Conservation (phyloP, 2,329 filamentous ascomycete genomes). For the Ascochyta fabae region DNA sequence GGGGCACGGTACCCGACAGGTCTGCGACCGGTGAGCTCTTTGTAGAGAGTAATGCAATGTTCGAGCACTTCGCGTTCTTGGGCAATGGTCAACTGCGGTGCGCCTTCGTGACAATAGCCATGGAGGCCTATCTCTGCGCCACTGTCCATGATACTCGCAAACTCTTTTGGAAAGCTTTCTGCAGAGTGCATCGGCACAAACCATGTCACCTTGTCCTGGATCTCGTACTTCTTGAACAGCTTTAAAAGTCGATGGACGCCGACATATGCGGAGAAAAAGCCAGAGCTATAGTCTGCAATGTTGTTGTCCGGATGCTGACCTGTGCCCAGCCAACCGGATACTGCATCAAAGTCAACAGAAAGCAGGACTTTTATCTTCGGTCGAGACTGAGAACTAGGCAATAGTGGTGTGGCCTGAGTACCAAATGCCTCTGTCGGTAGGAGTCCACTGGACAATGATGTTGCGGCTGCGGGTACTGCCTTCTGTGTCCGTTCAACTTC, state of each 20-base stretch:
- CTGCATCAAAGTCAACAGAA: constrained; percentile 63
- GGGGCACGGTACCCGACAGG: constrained; percentile 60
- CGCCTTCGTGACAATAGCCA: constrained; percentile 58
- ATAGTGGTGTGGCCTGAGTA: neutral
- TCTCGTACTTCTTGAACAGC: constrained; percentile 59
- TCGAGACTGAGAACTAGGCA: constrained; percentile 2
- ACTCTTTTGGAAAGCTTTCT: constrained; percentile 63
- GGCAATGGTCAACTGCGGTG: constrained; percentile 53
- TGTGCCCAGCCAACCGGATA: constrained; percentile 67
- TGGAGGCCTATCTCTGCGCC: constrained; percentile 62
- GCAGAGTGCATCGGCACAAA: constrained; percentile 66
- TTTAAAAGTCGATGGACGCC: constrained; percentile 63
- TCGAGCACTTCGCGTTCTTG: constrained; percentile 59
- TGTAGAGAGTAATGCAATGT: constrained; percentile 56
- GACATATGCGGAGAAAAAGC: constrained; percentile 64
- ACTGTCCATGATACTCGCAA: constrained; percentile 57
- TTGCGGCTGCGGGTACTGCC: neutral
- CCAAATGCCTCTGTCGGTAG: too few relatives aligned
- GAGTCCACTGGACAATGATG: too few relatives aligned
- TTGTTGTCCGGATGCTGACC: constrained; percentile 60
- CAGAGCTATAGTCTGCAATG: constrained; percentile 62
- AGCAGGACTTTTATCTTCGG: constrained; percentile 50
- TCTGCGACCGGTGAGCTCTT: constrained; percentile 53
- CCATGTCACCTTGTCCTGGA: constrained; percentile 64
- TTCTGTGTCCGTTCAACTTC: constrained; percentile 37